These are phyloP conservation scores for Mucor sp. DNA, from an alignment of 371 early-diverging fungal species.

Conservation along the genomic window DNA sequence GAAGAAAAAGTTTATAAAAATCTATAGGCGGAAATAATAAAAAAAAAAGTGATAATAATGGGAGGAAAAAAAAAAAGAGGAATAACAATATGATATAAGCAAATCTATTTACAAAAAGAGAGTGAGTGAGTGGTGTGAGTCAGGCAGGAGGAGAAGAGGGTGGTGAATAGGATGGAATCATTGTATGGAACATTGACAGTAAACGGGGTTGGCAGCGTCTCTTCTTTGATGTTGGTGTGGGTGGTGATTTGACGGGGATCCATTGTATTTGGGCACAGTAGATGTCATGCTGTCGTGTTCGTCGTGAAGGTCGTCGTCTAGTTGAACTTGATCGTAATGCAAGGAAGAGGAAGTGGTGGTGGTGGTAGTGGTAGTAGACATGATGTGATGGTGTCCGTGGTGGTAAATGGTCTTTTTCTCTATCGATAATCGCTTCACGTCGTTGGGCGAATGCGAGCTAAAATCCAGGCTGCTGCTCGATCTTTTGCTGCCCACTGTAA, in stretches of 20 bases:
- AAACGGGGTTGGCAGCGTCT: conserved; percentile 1
- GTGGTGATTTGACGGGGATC: background rate
- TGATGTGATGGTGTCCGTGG: background rate
- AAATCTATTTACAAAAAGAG: background rate
- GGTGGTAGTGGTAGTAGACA: background rate
- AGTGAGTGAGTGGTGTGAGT: no score
- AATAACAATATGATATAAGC: background rate
- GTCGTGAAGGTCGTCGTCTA: background rate
- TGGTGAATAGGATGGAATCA: background rate
- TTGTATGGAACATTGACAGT: conserved; percentile 4
- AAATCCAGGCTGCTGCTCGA: conserved; percentile 3
- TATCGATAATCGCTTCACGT: background rate
- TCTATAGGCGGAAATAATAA: background rate
- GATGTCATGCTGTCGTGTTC: background rate
- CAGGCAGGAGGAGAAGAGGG: background rate
- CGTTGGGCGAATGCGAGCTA: background rate
- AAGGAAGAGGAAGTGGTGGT: background rate
- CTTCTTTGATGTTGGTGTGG: background rate
- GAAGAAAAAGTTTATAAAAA: background rate
- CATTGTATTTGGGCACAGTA: background rate
- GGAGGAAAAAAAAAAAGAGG: background rate
- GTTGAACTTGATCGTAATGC: background rate
- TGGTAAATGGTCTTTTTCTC: background rate
- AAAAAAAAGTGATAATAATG: background rate
- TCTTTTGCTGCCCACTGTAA: background rate